phyloP scores from a whole-genome alignment of 78 protist species.

The Dictyostelium capitatum region DNA sequence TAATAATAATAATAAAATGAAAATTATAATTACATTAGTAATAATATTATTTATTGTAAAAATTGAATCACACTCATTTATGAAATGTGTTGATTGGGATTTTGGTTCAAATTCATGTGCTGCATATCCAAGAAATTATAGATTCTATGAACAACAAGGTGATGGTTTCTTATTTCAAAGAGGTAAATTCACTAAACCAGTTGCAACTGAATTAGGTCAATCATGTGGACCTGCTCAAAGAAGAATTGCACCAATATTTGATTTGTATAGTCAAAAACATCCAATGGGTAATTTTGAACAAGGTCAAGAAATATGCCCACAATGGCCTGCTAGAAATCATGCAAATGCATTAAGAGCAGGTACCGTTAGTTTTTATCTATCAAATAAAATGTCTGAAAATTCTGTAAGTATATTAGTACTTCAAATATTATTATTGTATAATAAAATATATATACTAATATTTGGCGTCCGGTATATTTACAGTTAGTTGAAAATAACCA shows the following conservation, averaged over 20 bases:
- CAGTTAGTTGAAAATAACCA: neutral
- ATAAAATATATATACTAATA: too few relatives aligned
- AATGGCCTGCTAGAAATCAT: slow-evolving; percentile 82
- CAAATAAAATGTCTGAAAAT: neutral
- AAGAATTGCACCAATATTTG: neutral
- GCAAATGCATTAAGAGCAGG: slow-evolving; percentile 69
- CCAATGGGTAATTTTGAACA: slow-evolving; percentile 59
- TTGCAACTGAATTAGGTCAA: slow-evolving; percentile 48
- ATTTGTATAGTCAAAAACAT: slow-evolving; percentile 14
- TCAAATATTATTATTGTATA: neutral
- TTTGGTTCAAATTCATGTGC: slow-evolving; percentile 19
- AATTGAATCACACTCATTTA: slow-evolving; percentile 50
- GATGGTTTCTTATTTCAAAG: slow-evolving; percentile 61
- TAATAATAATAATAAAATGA: neutral
- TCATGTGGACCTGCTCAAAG: slow-evolving; percentile 77
- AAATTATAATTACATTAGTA: neutral
- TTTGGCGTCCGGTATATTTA: neutral
- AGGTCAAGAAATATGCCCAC: slow-evolving; percentile 66
- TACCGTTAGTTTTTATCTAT: slow-evolving; percentile 45
- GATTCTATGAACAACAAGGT: slow-evolving; percentile 29
- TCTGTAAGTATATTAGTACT: slow-evolving; percentile 26
- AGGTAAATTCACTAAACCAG: slow-evolving; percentile 68
- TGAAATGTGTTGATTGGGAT: slow-evolving; percentile 72
- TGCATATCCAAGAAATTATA: slow-evolving; percentile 68
- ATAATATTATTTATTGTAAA: neutral